Percentiles rank a stretch among this genome's conserved stretches.
Conservation (phyloP, 371 early-diverging fungal genomes). For the Mortierella sp. region DNA sequence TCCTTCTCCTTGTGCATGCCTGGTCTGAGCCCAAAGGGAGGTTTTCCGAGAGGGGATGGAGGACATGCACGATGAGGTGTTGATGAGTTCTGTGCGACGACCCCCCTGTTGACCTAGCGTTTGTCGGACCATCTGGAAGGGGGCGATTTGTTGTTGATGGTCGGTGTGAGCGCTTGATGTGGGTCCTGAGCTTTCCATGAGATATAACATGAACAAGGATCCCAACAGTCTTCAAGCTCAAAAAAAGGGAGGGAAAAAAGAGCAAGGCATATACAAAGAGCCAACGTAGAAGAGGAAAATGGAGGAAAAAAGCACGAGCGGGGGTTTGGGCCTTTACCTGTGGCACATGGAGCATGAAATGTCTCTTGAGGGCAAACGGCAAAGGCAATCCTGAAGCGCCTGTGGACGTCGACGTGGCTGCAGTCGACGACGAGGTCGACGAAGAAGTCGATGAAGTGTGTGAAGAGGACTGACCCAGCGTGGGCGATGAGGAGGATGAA, state of each 20-base stretch:
- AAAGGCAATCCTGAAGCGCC: conserved; percentile 11
- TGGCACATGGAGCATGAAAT: conserved; percentile 52
- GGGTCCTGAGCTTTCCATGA: not conserved
- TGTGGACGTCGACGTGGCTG: not conserved
- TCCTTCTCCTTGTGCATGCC: not conserved
- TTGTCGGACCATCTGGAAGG: not conserved
- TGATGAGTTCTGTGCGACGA: not conserved
- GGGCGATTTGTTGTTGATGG: not conserved
- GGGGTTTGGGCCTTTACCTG: conserved; percentile 23
- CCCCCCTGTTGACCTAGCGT: not conserved
- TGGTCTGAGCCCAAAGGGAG: not conserved
- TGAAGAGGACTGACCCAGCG: not conserved
- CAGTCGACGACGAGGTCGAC: not conserved
- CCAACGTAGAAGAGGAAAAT: no score
- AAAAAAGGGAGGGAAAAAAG: not conserved
- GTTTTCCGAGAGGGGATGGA: not conserved
- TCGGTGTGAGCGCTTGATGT: not conserved
- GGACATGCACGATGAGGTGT: conserved; percentile 3
- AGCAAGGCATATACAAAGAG: no score
- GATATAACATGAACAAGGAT: not conserved
- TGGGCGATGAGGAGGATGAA: conserved; percentile 18
- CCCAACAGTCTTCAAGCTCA: not conserved
- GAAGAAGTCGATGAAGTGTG: not conserved
- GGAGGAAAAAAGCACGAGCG: not conserved
- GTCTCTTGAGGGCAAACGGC: conserved; percentile 31